phyloP scores from a whole-genome alignment of 495 filamentous ascomycete genomes.

The Hypomontagnella submonticulosa region DNA sequence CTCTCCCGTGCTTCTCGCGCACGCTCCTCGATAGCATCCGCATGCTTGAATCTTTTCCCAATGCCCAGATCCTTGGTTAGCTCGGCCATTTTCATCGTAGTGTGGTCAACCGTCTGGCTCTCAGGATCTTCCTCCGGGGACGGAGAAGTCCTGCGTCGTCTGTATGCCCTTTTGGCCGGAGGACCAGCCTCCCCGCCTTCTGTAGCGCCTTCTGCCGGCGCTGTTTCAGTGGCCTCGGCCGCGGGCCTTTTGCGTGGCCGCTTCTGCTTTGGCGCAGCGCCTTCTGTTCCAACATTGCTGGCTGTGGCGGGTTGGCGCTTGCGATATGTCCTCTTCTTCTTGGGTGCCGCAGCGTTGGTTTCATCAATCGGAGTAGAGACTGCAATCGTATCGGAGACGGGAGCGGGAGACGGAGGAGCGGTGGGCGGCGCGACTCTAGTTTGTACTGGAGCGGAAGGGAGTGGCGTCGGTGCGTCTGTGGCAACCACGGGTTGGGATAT shows the following conservation, averaged over 20 bases:
- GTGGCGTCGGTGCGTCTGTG: conserved; percentile 10
- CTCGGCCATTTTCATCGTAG: conserved; percentile 82
- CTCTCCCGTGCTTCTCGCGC: conserved; percentile 56
- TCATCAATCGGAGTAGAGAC: conserved; percentile 26
- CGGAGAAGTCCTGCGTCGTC: conserved; percentile 57
- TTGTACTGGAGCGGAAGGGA: conserved; percentile 16
- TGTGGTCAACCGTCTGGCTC: conserved; percentile 71
- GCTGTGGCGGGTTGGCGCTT: conserved; percentile 30
- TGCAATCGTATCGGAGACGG: conserved; percentile 30
- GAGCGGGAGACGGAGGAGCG: conserved; percentile 36
- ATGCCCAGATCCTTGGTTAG: conserved; percentile 79
- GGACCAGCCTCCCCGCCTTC: conserved; percentile 35
- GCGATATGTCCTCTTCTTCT: conserved; percentile 42
- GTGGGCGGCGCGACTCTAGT: conserved; percentile 23
- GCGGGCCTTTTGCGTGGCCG: conserved; percentile 34
- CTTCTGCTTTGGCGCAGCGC: conserved; percentile 36
- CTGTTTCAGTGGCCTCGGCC: conserved; percentile 3
- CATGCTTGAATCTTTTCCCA: conserved; percentile 82
- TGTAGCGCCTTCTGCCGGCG: conserved; percentile 14
- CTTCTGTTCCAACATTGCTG: conserved; percentile 34
- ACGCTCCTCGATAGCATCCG: conserved; percentile 64
- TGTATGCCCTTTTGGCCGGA: conserved; percentile 45
- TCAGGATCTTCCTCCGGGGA: conserved; percentile 88
- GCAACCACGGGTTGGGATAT: neutral
- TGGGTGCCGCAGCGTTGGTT: conserved; percentile 29